phyloP scores from a whole-genome alignment of 148 eudicot genomes.

The Chenopodium formosanum region DNA sequence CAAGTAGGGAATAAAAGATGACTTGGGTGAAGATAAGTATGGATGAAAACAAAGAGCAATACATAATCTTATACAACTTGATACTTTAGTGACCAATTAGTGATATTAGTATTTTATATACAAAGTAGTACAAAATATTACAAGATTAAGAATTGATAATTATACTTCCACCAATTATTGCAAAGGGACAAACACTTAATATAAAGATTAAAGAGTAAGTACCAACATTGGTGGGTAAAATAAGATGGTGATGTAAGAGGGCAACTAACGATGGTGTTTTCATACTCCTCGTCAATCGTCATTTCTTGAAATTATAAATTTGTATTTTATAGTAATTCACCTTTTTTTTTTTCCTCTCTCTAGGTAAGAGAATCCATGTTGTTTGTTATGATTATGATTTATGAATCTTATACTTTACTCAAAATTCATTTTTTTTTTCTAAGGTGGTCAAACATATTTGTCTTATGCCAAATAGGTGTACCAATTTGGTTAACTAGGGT shows the following conservation, averaged over 20 bases:
- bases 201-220: not conserved
- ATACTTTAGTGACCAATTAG: not conserved
- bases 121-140: not conserved
- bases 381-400: not conserved
- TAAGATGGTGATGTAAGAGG: not conserved
- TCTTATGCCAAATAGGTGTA: not conserved
- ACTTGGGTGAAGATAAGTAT: conserved; percentile 3
- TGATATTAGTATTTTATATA: no score
- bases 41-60: not conserved
- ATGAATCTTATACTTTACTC: not conserved
- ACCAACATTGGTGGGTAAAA: no score
- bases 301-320: no score
- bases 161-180: not conserved
- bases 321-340: not conserved
- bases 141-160: not conserved
- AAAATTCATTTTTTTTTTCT: no score
- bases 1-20: conserved; percentile 1
- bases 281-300: no score
- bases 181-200: not conserved
- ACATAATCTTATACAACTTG: not conserved
- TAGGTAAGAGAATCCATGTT: not conserved
- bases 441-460: not conserved
- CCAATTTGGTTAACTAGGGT: not conserved
- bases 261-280: not conserved
- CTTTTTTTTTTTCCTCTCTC: not conserved